Evolutionary conservation across 2,329 filamentous ascomycete genomes (phyloP).

Genomic region (Sordariomycetes sp.): DNA sequence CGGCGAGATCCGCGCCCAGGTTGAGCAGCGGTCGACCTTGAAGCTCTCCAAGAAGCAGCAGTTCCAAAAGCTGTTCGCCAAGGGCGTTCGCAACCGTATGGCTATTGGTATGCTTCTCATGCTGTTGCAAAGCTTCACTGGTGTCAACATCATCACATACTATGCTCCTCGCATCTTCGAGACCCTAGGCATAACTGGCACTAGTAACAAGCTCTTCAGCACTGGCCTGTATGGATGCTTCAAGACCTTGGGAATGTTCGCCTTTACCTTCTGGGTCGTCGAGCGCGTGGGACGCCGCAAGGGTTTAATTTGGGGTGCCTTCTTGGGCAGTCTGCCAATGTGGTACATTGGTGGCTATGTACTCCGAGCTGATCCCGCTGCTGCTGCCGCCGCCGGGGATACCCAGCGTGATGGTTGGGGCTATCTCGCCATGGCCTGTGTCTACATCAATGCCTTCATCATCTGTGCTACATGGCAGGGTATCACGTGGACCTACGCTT

Average conservation of each 20-base stretch:
- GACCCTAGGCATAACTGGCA: slow-evolving; percentile 24
- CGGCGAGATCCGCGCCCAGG: slow-evolving; percentile 44
- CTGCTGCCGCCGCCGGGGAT: slow-evolving; percentile 32
- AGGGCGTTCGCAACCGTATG: slow-evolving; percentile 28
- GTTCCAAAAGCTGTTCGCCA: slow-evolving; percentile 23
- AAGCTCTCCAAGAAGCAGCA: slow-evolving; percentile 16
- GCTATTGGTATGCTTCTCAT: slow-evolving; percentile 38
- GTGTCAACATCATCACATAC: slow-evolving; percentile 49
- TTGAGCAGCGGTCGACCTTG: slow-evolving; percentile 29
- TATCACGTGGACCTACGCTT: slow-evolving; percentile 33
- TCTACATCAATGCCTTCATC: slow-evolving; percentile 32
- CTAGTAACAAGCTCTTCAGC: slow-evolving; percentile 21
- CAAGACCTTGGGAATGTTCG: slow-evolving; percentile 24
- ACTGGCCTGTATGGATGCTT: slow-evolving; percentile 31
- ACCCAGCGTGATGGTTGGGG: slow-evolving; percentile 30
- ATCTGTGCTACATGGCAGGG: slow-evolving; percentile 31
- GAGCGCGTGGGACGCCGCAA: slow-evolving; percentile 37
- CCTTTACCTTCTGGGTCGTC: slow-evolving; percentile 33
- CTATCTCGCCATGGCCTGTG: slow-evolving; percentile 32
- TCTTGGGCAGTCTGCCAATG: slow-evolving; percentile 27
- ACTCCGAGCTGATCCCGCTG: slow-evolving; percentile 19
- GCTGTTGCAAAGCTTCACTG: slow-evolving; percentile 21
- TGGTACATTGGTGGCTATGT: slow-evolving; percentile 30
- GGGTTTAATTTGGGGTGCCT: slow-evolving; percentile 30
- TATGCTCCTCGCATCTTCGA: slow-evolving; percentile 19